Percentiles rank a stretch among this genome's conserved stretches.
phyloP scores from a whole-genome alignment of 352 stramenopile species.

The Elongisporangium anandrum region DNA sequence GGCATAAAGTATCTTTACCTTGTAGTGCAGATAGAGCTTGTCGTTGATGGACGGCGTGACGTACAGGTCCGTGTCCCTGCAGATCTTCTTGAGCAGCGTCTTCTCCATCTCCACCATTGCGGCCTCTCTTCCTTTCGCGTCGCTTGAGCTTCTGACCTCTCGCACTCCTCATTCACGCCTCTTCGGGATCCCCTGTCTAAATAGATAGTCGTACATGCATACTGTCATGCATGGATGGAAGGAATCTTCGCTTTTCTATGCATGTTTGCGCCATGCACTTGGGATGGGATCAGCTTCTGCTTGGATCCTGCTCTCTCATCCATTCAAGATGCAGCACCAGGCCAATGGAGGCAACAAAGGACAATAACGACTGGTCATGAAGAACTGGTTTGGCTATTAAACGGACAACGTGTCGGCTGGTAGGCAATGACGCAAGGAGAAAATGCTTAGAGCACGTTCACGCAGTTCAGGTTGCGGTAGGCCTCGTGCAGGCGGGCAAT shows the following conservation, averaged over 20 bases:
- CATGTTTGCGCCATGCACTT: not conserved
- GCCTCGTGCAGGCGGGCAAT: slow-evolving; percentile 86
- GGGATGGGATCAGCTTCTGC: not conserved
- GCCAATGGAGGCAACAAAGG: not conserved
- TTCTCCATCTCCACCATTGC: slow-evolving; percentile 87
- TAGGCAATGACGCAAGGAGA: slow-evolving; percentile 6
- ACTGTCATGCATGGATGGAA: not conserved
- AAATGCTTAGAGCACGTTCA: slow-evolving; percentile 54
- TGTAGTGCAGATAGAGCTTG: slow-evolving; percentile 96
- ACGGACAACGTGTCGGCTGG: not conserved
- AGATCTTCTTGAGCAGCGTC: slow-evolving; percentile 83
- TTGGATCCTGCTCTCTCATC: not conserved
- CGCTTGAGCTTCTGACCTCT: not conserved
- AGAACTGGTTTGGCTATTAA: not conserved
- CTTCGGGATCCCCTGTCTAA: not conserved
- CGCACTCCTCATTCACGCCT: not conserved
- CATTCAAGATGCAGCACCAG: too few species aligned
- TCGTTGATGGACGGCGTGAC: slow-evolving; percentile 92
- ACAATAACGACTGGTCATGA: not conserved
- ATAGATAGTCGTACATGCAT: not conserved
- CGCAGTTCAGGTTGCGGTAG: slow-evolving; percentile 90
- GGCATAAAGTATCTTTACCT: slow-evolving; percentile 44
- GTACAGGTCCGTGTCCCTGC: slow-evolving; percentile 89
- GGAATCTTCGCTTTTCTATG: not conserved
- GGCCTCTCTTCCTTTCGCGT: not conserved